These are phyloP conservation scores for Hydnomerulius pinastri DNA, from an alignment of 768 basidiomycete genomes.

Conservation along the genomic window DNA sequence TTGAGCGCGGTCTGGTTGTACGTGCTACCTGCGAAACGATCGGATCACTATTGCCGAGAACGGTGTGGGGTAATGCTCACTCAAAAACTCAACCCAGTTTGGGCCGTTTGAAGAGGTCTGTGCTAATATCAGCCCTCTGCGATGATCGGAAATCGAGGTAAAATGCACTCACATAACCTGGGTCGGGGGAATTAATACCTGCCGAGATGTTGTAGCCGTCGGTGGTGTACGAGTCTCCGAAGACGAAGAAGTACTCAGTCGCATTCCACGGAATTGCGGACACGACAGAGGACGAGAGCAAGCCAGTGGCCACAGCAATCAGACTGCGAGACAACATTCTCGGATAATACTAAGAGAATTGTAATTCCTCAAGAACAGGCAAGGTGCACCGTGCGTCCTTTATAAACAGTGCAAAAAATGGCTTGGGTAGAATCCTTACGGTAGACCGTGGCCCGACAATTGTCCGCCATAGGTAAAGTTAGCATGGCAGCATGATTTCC, in stretches of 20 bases:
- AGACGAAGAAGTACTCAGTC: constrained; percentile 58
- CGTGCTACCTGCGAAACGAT: constrained; percentile 39
- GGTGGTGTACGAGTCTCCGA: constrained; percentile 65
- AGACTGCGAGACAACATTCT: constrained; percentile 14
- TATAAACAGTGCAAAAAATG: constrained; percentile 9
- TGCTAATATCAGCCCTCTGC: constrained; percentile 1
- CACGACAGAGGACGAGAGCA: constrained; percentile 9
- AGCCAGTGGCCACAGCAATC: constrained; percentile 1
- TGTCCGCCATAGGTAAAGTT: not conserved
- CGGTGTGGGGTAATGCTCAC: constrained; percentile 30
- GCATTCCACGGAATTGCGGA: constrained; percentile 47
- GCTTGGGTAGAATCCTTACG: not conserved
- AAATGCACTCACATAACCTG: constrained; percentile 46
- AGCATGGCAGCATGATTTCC: not conserved
- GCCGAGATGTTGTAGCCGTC: constrained; percentile 61
- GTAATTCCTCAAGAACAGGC: not conserved
- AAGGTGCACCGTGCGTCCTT: not conserved
- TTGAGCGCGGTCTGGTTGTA: constrained; percentile 58
- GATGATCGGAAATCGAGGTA: not conserved
- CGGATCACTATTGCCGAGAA: not conserved
- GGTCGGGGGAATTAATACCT: constrained; percentile 52
- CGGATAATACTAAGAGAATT: not conserved
- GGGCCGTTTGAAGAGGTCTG: constrained; percentile 64
- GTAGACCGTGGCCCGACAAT: not conserved
- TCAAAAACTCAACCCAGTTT: constrained; percentile 60